Evolutionary conservation across 192 early-diverging fungal species (phyloP).

Genomic region (Spizellomyces sp.): DNA sequence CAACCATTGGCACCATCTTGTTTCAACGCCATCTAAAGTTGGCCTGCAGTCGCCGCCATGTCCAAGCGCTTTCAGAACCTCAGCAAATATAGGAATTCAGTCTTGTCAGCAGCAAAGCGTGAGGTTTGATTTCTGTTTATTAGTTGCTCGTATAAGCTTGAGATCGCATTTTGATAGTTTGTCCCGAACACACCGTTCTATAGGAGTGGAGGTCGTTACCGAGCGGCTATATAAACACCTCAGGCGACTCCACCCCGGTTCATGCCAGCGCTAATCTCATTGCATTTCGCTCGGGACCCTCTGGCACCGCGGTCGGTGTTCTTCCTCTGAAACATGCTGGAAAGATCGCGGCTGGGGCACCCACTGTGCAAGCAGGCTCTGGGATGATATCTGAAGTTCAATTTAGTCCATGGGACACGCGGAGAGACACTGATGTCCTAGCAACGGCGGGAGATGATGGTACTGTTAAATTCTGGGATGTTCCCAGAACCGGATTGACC

Average conservation of each 20-base stretch:
- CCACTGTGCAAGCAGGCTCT: not conserved
- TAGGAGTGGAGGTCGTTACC: conserved; percentile 24
- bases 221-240: not conserved
- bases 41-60: conserved; percentile 2
- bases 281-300: conserved; percentile 22
- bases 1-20: too few relatives aligned
- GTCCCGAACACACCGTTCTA: not conserved
- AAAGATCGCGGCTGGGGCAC: not conserved
- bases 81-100: conserved; percentile 36
- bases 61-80: conserved; percentile 33
- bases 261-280: conserved; percentile 8
- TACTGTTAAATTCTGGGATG: conserved; percentile 11
- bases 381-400: conserved; percentile 15
- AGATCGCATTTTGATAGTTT: not conserved
- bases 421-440: not conserved
- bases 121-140: conserved; percentile 8
- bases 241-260: conserved; percentile 19
- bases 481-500: not conserved
- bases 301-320: conserved; percentile 18
- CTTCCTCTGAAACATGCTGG: conserved; percentile 2
- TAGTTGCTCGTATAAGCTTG: not conserved
- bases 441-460: conserved; percentile 31
- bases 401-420: not conserved
- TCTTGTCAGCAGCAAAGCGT: conserved; percentile 34
- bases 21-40: too few relatives aligned